Percentiles rank a stretch among this genome's conserved stretches.
These are phyloP conservation scores for Cytospora leucostoma DNA, from an alignment of 2,329 filamentous ascomycete species.

Conservation along the genomic window DNA sequence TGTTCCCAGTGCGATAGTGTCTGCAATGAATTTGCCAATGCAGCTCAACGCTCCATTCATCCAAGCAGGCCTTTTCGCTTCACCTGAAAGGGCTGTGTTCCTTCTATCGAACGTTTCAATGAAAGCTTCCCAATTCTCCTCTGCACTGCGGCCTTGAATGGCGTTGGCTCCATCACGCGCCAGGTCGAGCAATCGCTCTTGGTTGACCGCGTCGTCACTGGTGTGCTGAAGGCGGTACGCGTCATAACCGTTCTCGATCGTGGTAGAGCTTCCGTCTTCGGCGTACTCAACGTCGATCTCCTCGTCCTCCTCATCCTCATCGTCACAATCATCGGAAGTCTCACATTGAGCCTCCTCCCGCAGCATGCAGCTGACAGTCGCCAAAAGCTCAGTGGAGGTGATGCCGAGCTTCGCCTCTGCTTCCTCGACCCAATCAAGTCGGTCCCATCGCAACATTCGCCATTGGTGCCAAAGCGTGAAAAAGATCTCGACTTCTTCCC, in stretches of 20 bases:
- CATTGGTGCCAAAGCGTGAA: background rate
- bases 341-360: background rate
- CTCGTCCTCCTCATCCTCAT: background rate
- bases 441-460: background rate
- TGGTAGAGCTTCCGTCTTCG: background rate
- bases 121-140: background rate
- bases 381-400: background rate
- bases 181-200: background rate
- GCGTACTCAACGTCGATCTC: background rate
- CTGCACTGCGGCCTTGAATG: background rate
- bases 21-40: background rate
- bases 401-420: background rate
- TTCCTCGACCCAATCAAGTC: background rate
- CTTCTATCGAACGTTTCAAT: background rate
- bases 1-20: background rate
- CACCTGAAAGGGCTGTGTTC: background rate
- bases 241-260: background rate
- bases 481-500: background rate
- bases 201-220: background rate
- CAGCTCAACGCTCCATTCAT: background rate
- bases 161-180: background rate
- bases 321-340: background rate
- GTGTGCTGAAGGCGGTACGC: background rate
- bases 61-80: background rate
- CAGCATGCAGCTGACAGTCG: background rate